Evolutionary conservation across 116 monocot genomes (phyloP).

Genomic region (Posidonia oceanica): DNA sequence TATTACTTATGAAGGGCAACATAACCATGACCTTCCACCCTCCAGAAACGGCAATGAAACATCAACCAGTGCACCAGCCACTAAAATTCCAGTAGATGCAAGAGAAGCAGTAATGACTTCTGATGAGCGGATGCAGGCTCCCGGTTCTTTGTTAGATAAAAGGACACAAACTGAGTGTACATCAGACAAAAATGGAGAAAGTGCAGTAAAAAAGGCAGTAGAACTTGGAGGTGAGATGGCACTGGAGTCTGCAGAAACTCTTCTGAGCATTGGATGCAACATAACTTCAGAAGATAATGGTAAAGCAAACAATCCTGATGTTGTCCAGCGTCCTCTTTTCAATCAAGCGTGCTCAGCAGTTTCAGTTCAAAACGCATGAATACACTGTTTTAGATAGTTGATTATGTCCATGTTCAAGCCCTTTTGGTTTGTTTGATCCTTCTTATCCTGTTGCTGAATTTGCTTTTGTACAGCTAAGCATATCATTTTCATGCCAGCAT

Average conservation of each 20-base stretch:
- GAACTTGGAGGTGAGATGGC: slow-evolving; percentile 20
- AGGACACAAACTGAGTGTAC: not conserved
- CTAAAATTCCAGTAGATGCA: not conserved
- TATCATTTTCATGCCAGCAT: too few relatives aligned
- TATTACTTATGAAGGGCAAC: slow-evolving; percentile 23
- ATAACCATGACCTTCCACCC: slow-evolving; percentile 17
- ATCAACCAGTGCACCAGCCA: not conserved
- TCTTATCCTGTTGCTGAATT: not conserved
- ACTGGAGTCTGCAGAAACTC: slow-evolving; percentile 39
- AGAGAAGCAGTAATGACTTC: not conserved
- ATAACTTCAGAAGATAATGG: slow-evolving; percentile 14
- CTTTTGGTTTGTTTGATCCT: not conserved
- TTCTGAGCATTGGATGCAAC: slow-evolving; percentile 28
- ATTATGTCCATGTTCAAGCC: not conserved
- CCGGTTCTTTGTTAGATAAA: slow-evolving; percentile 1
- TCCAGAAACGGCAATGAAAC: slow-evolving; percentile 12
- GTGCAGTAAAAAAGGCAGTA: not conserved
- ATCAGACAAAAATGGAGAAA: slow-evolving; percentile 2
- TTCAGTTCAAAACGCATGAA: slow-evolving; percentile 31
- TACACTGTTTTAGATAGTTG: not conserved
- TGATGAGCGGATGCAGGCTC: not conserved
- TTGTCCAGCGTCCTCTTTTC: slow-evolving; percentile 17
- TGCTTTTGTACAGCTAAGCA: too few relatives aligned
- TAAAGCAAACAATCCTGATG: slow-evolving; percentile 15
- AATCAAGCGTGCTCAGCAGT: slow-evolving; percentile 25